Conservation (phyloP, 768 basidiomycete species). For the Psilocybe tampanensis region DNA sequence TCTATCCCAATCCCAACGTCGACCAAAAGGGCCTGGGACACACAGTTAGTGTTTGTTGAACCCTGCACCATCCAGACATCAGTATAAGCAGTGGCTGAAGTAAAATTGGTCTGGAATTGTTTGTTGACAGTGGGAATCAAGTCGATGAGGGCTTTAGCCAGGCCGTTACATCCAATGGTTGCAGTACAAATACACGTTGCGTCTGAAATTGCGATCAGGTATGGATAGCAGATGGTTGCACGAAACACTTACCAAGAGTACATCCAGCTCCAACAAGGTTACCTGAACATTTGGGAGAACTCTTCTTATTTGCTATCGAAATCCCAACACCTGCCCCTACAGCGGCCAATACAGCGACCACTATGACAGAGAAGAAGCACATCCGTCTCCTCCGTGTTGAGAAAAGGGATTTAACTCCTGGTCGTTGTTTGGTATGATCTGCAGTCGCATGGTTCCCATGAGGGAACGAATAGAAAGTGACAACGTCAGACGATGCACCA, state of each 20-base stretch:
- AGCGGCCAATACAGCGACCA: conserved; percentile 37
- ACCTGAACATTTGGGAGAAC: conserved; percentile 36
- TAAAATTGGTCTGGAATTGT: conserved; percentile 48
- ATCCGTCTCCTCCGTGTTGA: conserved; percentile 10
- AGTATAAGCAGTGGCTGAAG: conserved; percentile 42
- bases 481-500: background rate
- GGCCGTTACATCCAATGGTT: conserved; percentile 45
- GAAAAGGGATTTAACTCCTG: background rate
- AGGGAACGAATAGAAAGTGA: conserved; percentile 1
- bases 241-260: conserved; percentile 49
- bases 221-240: background rate
- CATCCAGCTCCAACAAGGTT: conserved; percentile 53
- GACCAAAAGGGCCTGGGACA: conserved; percentile 53
- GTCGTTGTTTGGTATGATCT: background rate
- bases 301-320: conserved; percentile 31
- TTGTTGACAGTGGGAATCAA: conserved; percentile 52
- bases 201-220: conserved; percentile 38
- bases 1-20: conserved; percentile 53
- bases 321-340: conserved; percentile 50
- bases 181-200: conserved; percentile 65
- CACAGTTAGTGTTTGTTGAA: conserved; percentile 46
- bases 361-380: conserved; percentile 26
- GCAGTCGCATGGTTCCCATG: background rate
- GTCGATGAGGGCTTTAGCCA: conserved; percentile 55
- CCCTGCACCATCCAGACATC: conserved; percentile 56